Evolutionary conservation across 1,139 yeast genomes (phyloP).

Genomic region (Wickerhamomyces sp.): DNA sequence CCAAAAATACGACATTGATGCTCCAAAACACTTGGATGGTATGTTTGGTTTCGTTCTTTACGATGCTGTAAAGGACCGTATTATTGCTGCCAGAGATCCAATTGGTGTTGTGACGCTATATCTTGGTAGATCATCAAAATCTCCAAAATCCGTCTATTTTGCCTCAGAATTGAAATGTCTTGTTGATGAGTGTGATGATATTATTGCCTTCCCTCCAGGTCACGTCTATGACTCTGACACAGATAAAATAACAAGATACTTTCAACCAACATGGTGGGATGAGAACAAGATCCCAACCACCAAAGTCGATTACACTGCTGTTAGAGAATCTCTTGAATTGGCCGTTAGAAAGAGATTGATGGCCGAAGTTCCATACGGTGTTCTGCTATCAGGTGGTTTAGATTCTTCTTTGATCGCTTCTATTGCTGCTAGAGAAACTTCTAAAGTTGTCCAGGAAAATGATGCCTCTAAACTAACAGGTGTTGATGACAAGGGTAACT

Average conservation of each 20-base stretch:
- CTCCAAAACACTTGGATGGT: slow-evolving; percentile 92
- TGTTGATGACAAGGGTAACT: slow-evolving; percentile 81
- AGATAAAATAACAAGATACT: slow-evolving; percentile 80
- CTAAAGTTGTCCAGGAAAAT: slow-evolving; percentile 60
- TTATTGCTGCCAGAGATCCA: slow-evolving; percentile 97
- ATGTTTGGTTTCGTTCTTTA: slow-evolving; percentile 95
- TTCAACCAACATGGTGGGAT: slow-evolving; percentile 93
- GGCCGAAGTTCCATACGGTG: slow-evolving; percentile 99
- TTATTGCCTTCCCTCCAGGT: slow-evolving; percentile 96
- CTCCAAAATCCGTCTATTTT: slow-evolving; percentile 76
- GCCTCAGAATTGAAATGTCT: slow-evolving; percentile 94
- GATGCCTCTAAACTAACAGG: slow-evolving; percentile 70
- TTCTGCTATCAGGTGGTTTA: slow-evolving; percentile 90
- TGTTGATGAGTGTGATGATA: slow-evolving; percentile 89
- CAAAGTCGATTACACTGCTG: slow-evolving; percentile 63
- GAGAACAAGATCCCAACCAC: slow-evolving; percentile 64
- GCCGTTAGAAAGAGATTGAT: slow-evolving; percentile 98
- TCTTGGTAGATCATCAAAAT: slow-evolving; percentile 76
- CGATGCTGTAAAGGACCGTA: slow-evolving; percentile 78
- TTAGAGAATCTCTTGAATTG: slow-evolving; percentile 81
- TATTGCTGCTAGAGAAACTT: slow-evolving; percentile 94
- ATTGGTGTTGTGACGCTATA: slow-evolving; percentile 94
- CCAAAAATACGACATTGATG: slow-evolving; percentile 79
- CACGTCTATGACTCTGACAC: slow-evolving; percentile 92
- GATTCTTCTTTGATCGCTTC: slow-evolving; percentile 96